phyloP scores from a whole-genome alignment of 805 yeast species.

The Maudiozyma barnettii region DNA sequence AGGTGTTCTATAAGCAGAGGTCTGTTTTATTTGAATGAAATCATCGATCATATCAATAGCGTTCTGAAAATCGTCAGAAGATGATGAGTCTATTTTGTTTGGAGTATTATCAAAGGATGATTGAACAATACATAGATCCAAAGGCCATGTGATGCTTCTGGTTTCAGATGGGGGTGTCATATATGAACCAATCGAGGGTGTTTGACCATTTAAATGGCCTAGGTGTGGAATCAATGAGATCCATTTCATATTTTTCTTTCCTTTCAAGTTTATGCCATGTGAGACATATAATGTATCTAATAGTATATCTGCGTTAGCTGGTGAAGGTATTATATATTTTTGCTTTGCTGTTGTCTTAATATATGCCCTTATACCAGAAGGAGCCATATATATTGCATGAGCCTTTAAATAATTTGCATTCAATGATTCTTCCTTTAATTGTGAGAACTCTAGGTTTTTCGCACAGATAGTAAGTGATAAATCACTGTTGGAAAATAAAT shows the following conservation, averaged over 20 bases:
- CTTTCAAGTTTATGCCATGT: constrained; percentile 28
- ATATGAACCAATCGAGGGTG: constrained; percentile 52
- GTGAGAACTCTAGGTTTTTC: constrained; percentile 27
- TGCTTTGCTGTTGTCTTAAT: constrained; percentile 28
- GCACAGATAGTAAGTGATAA: constrained; percentile 31
- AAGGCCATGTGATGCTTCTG: constrained; percentile 64
- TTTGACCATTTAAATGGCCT: constrained; percentile 57
- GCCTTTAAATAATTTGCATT: constrained; percentile 19
- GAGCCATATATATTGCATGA: constrained; percentile 41
- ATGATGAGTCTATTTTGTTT: constrained; percentile 5
- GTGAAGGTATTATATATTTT: constrained; percentile 33
- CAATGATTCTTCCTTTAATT: constrained; percentile 22
- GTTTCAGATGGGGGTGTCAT: constrained; percentile 40
- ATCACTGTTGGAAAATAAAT: constrained; percentile 38
- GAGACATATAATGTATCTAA: constrained; percentile 30
- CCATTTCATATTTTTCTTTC: constrained; percentile 39
- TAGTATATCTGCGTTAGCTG: constrained; percentile 33
- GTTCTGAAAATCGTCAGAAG: constrained; percentile 18
- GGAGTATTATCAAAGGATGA: constrained; percentile 14
- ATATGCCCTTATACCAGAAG: constrained; percentile 46
- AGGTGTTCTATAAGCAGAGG: constrained; percentile 33
- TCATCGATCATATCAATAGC: constrained; percentile 33
- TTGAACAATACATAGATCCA: constrained; percentile 55
- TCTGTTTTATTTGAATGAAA: constrained; percentile 31
- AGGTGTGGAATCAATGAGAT: constrained; percentile 59